phyloP scores from a whole-genome alignment of 305 asterid species.

The Fraxinus xanthoxyloides region DNA sequence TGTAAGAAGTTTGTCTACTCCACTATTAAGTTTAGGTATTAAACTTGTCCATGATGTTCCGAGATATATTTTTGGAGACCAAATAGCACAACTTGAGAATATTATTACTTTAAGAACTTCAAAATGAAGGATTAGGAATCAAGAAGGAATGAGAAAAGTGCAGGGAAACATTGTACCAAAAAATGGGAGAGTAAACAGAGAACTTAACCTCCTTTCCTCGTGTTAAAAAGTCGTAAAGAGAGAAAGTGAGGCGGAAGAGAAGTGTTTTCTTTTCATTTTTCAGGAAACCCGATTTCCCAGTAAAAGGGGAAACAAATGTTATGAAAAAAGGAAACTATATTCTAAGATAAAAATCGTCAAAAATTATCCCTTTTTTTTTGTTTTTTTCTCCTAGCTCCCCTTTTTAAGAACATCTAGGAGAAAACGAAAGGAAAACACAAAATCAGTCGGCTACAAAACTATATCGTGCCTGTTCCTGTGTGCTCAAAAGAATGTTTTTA shows the following conservation, averaged over 20 bases:
- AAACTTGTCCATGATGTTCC: not conserved
- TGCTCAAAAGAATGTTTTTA: slow-evolving; percentile 66
- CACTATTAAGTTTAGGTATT: not conserved
- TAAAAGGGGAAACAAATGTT: not conserved
- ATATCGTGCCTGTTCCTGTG: slow-evolving; percentile 63
- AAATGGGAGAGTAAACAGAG: not conserved
- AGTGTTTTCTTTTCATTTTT: not conserved
- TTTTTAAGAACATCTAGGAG: not conserved
- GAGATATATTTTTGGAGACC: not conserved
- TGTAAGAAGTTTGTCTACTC: not conserved
- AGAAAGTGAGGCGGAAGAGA: not conserved
- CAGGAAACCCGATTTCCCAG: not conserved
- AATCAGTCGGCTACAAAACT: slow-evolving; percentile 48
- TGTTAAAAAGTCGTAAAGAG: not conserved
- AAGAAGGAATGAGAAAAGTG: not conserved
- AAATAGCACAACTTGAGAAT: not conserved
- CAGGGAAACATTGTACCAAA: not conserved
- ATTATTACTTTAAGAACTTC: not conserved
- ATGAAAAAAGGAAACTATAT: not conserved
- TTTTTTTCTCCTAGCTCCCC: not conserved
- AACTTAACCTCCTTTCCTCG: not conserved
- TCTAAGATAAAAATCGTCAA: not conserved
- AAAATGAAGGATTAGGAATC: not conserved
- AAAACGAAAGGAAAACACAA: not conserved
- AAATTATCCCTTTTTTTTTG: not conserved